Conservation (phyloP, 2,329 filamentous ascomycete genomes). For the Aspergillus unguis region DNA sequence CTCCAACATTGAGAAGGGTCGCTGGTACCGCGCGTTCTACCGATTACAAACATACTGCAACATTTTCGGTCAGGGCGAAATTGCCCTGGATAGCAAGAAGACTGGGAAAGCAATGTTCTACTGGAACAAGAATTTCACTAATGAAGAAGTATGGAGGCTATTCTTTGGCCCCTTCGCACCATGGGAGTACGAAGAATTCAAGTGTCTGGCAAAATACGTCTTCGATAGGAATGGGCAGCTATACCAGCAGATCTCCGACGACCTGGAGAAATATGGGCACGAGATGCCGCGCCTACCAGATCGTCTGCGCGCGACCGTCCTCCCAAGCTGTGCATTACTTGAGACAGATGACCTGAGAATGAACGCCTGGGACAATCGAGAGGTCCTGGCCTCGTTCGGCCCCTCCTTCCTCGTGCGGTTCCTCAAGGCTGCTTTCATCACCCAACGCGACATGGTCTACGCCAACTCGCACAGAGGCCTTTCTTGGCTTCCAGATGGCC, state of each 20-base stretch:
- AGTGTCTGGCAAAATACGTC: not conserved
- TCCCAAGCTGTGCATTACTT: not conserved
- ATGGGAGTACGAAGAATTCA: not conserved
- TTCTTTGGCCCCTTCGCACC: not conserved
- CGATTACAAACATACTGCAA: conserved; percentile 16
- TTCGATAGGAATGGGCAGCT: not conserved
- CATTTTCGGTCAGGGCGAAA: conserved; percentile 13
- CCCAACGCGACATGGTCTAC: conserved; percentile 14
- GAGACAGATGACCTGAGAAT: not conserved
- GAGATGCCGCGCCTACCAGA: not conserved
- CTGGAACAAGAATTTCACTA: not conserved
- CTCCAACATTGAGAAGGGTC: conserved; percentile 13
- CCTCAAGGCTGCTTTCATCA: conserved; percentile 4
- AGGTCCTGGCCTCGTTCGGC: not conserved
- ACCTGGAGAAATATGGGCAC: not conserved
- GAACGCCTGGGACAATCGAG: not conserved
- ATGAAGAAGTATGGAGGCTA: not conserved
- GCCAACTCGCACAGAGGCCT: not conserved
- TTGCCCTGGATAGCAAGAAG: not conserved
- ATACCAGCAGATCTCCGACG: not conserved
- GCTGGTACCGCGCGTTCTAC: conserved; percentile 17
- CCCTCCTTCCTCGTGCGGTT: not conserved
- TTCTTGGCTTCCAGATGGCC: not conserved
- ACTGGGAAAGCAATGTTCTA: not conserved
- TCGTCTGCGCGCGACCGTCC: not conserved